Conservation (phyloP, 805 yeast species). For the Ogataea haglerorum region DNA sequence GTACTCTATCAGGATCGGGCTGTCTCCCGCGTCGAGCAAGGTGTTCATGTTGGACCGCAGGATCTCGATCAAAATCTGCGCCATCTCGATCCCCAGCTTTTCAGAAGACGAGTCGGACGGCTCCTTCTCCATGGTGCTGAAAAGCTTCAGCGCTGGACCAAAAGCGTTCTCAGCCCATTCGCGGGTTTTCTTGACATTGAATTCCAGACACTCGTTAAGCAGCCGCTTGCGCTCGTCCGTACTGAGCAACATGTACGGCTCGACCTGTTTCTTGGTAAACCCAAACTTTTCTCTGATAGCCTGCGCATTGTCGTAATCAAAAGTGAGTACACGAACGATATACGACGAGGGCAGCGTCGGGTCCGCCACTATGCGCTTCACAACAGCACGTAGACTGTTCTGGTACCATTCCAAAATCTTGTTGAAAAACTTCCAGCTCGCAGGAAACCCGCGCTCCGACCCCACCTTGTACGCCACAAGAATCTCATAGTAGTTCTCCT, state of each 20-base stretch:
- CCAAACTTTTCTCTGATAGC: constrained; percentile 51
- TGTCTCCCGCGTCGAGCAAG: constrained; percentile 38
- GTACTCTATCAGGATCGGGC: constrained; percentile 27
- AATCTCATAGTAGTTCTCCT: constrained; percentile 79
- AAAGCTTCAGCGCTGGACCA: constrained; percentile 41
- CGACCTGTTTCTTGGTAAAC: constrained; percentile 41
- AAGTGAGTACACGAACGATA: constrained; percentile 69
- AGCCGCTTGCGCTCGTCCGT: constrained; percentile 70
- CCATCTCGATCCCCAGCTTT: constrained; percentile 29
- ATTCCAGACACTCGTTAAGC: constrained; percentile 71
- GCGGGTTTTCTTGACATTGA: constrained; percentile 67
- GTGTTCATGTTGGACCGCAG: constrained; percentile 30
- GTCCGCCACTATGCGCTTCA: constrained; percentile 53
- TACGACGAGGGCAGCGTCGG: constrained; percentile 66
- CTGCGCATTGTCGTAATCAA: constrained; percentile 64
- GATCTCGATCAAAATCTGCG: constrained; percentile 25
- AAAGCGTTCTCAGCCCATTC: constrained; percentile 73
- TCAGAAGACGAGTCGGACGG: constrained; percentile 43
- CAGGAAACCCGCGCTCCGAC: constrained; percentile 60
- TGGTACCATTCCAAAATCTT: constrained; percentile 66
- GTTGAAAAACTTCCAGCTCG: constrained; percentile 67
- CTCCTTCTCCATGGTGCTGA: constrained; percentile 61
- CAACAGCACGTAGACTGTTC: constrained; percentile 55
- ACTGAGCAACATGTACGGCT: constrained; percentile 46
- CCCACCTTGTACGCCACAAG: constrained; percentile 61